phyloP scores from a whole-genome alignment of 768 basidiomycete genomes.

The Chlorophyllum brunneum region DNA sequence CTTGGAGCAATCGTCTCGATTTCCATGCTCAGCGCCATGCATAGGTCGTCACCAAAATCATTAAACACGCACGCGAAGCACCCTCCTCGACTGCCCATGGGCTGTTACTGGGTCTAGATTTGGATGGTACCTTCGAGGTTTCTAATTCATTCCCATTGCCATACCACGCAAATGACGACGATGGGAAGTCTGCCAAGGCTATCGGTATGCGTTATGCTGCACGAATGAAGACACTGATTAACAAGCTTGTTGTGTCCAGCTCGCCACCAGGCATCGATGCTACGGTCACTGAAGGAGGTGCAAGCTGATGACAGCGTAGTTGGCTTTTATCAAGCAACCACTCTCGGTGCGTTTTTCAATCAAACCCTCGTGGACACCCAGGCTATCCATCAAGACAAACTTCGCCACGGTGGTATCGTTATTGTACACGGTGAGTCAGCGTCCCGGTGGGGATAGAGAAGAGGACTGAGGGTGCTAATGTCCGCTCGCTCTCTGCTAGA shows the following conservation, averaged over 20 bases:
- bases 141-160: slow-evolving; percentile 89
- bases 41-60: slow-evolving; percentile 89
- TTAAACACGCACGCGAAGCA: slow-evolving; percentile 87
- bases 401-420: slow-evolving; percentile 82
- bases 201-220: slow-evolving; percentile 46
- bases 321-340: slow-evolving; percentile 91
- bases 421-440: slow-evolving; percentile 71
- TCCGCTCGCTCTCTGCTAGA: slow-evolving; percentile 40
- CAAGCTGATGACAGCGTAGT: slow-evolving; percentile 89
- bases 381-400: slow-evolving; percentile 79
- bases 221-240: slow-evolving; percentile 6
- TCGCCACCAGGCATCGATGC: slow-evolving; percentile 81
- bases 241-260: slow-evolving; percentile 34
- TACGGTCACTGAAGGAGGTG: slow-evolving; percentile 86
- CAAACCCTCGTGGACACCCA: slow-evolving; percentile 79
- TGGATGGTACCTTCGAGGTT: slow-evolving; percentile 87
- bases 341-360: slow-evolving; percentile 81
- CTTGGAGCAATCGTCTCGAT: slow-evolving; percentile 6
- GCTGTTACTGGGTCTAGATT: slow-evolving; percentile 84
- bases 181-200: slow-evolving; percentile 76
- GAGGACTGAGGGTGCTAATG: slow-evolving; percentile 8
- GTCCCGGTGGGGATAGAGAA: slow-evolving; percentile 1
- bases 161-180: slow-evolving; percentile 68
- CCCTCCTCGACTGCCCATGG: slow-evolving; percentile 75
- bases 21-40: slow-evolving; percentile 7